Percentiles rank a stretch among this genome's conserved stretches.
Evolutionary conservation across 2,329 filamentous ascomycete species (phyloP).

Genomic region (Alternaria sp.): DNA sequence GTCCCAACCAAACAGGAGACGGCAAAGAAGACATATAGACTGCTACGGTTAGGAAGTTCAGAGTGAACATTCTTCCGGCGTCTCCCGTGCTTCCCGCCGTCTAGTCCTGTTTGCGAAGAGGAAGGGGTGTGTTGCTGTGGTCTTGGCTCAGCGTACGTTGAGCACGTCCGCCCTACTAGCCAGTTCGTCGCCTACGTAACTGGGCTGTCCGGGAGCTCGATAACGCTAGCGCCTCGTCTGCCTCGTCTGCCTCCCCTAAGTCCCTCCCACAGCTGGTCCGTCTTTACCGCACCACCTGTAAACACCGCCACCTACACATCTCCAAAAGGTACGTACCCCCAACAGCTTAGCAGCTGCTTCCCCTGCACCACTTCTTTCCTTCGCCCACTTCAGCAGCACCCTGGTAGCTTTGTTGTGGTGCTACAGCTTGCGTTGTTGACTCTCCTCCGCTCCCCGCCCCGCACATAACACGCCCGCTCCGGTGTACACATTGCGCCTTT

Average conservation of each 20-base stretch:
- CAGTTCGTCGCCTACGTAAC: background rate
- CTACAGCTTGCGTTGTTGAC: background rate
- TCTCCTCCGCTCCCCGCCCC: background rate
- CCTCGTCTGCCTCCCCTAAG: conserved; percentile 1
- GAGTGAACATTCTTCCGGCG: background rate
- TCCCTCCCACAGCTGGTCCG: background rate
- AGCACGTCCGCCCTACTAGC: background rate
- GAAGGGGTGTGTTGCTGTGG: background rate
- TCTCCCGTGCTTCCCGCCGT: background rate
- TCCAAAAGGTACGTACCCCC: conserved; percentile 6
- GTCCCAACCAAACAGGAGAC: background rate
- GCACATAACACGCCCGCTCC: background rate
- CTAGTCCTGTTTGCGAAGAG: background rate
- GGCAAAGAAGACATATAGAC: background rate
- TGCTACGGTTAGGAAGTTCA: background rate
- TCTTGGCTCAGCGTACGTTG: conserved; percentile 8
- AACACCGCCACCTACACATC: background rate
- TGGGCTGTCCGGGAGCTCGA: background rate
- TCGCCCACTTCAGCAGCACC: background rate
- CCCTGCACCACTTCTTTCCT: background rate
- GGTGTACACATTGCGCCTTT: background rate
- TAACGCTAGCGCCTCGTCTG: conserved; percentile 7
- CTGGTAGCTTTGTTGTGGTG: background rate
- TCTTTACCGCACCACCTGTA: background rate
- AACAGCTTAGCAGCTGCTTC: background rate